Evolutionary conservation across 129 eudicot species (phyloP).

Genomic region (Helianthus annuus): HanXRQr2.0-SUNRISE NC_035434.2:15422909-15423408

Average conservation of each 20-base stretch:
- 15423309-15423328: too few relatives aligned
- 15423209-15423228: too few relatives aligned
- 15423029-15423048: conserved; percentile 8
- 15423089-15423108: conserved; percentile 23
- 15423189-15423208: too few relatives aligned
- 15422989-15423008: conserved; percentile 46
- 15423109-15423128: conserved; percentile 33
- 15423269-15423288: too few relatives aligned
- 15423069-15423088: conserved; percentile 36
- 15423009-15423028: conserved; percentile 32
- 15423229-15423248: too few relatives aligned
- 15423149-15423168: background rate
- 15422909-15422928: background rate
- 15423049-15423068: conserved; percentile 5
- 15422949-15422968: conserved; percentile 33
- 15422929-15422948: background rate
- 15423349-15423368: too few relatives aligned
- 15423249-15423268: too few relatives aligned
- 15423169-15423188: too few relatives aligned
- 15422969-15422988: conserved; percentile 30
- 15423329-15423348: too few relatives aligned
- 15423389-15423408: too few relatives aligned
- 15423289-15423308: too few relatives aligned
- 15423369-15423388: too few relatives aligned
- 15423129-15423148: conserved; percentile 15